Base-by-base conservation (phyloP, 129 eudicot species). In the Lactuca saligna region DNA sequence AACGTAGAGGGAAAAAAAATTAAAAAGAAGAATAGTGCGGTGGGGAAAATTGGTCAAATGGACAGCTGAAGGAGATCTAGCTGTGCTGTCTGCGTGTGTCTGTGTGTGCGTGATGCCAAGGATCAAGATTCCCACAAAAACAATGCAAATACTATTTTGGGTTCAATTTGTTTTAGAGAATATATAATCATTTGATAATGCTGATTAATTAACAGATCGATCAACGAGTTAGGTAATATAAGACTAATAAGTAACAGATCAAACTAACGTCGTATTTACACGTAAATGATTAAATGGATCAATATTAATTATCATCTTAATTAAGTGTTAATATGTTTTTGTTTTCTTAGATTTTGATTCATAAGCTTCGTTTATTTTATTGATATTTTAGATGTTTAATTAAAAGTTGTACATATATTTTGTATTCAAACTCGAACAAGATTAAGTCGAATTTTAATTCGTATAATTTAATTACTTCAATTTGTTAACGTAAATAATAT, bases 61-160 rank as follows among this genome's bases (percentile, higher is more conserved):
- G 82, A 86, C 88, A 82, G 81, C 81, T 76, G 72, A 69, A 50
- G 65, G 63, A 86, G 89, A 91, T 84, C 89, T 86, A 80, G 80
- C 81, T 73, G 85, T 82, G 83, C 73, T 89, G 93, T 86, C 90
- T 81, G 54, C 57, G 65, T 76, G 80, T 61, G 73, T 76, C 75
- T 61, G 73, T 54, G 73, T 46, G 38, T 59, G 34, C 33, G 42
- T 33, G 79, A 73, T 65, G 76, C 61, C 70, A 33, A 71, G 74
- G 61, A 74, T 63, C 75, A 78, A 85, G 86, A 82, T 81, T 83
- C 86, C 44, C 66, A 46, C 70, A 48, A 50, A 29, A 29, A 54
- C 20, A 15, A 41, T 9, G 13, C 3, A 25, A 25, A 46, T 46
- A 12, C 51, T 46, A 9, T 42, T 42, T 42, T 25, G 29, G 29